Evolutionary conservation across 2,329 filamentous ascomycete genomes (phyloP), one percentile per base, ranked within the genome.

Genomic region (Penicillium hesseltinei): DNA sequence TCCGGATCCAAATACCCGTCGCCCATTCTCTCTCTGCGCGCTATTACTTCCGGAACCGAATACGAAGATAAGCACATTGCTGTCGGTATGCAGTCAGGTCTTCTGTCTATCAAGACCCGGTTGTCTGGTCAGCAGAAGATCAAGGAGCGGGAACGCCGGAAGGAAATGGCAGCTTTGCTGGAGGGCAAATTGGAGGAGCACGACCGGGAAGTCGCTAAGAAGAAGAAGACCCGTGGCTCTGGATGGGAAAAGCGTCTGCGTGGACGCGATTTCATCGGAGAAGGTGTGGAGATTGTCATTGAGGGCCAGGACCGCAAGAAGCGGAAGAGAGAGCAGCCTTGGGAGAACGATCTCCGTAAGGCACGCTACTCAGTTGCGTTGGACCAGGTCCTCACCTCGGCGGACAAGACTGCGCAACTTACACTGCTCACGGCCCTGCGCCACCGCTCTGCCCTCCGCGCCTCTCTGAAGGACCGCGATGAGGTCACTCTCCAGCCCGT

Each of bases 41-140:
- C 96, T 43, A 85, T 97, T 62, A 81, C 83, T 13, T 81, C 85
- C 9, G 87, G 87, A n/a, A 73, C 80, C 13, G 83, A 84, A 53
- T 82, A 84, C 50, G 89, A 92, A 67, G 94, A 99, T 77, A 91
- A 92, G 64, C 94, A 99, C 75, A 84, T 99, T 51, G 92, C 90
- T 5, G 94, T 99, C 1, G 94, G 93, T 73, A 93, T 97, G 87
- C 88, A 94, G 69, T 95, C 90, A 2, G 94, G 94, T 45, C 84
- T 96, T n/a, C 82, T 99, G 11, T 95, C 90, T 29, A 84, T 97
- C 68, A 89, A 90, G 71, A 97, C 93, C 1, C 87, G 92, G n/a
- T 83, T 96, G 13, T 91, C 89, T 0, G 91, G 91, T 5, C 82
- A 89, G 53, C 90, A 95, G 68, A 93, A 93, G 54, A 81, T 85